Base-by-base conservation (phyloP, 2,329 filamentous ascomycete species). In the Scedosporium boydii region DNA sequence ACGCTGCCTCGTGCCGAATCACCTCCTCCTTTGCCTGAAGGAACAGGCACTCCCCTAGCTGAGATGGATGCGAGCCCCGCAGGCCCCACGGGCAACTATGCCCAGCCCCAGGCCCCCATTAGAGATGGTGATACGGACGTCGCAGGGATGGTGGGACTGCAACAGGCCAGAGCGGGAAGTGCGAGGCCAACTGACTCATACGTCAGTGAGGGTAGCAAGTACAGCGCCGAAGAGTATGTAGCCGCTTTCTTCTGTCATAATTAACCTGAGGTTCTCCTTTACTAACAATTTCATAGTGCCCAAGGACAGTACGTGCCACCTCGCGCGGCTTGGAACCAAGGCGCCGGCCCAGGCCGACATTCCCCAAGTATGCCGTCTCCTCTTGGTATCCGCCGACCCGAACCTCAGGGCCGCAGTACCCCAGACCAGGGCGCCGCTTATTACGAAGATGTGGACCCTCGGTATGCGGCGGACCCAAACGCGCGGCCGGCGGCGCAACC, bases 401-500 rank as follows among this genome's bases (percentile, higher is more conserved):
- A 48, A 23, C 29, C 70, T 48, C 73, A 75, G 38, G 72, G 74
- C 16, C 68, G 74, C 16, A 68, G 69, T 48, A 71, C 69, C 60
- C 68, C 67, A 6, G 71, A 67, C 21, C 65, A 68, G 64, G 72
- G 66, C 58, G 76, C 70, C 68, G 76, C 82, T 65, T 98, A 98
- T 75, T 96, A 96, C 71, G 95, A 98, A 79, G 93, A 98, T 72
- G 86, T 96, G 12, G 92, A 96, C 67, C 92, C 93, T 55, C 89
- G 87, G 63, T 98, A 97, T 70, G 89, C 86, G 41, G 42, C 34
- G 3, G 60, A 62, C 12, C 44, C 42, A 4, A 53, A 18, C n/a
- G 27, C 82, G 65, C 59, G 73, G 74, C 51, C 70, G 69, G 64
- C 66, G 60, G 67, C 61, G 62, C 72, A 63, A 64, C 67, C 69